A percentile compares a stretch with the other conserved stretches of the same genome.
Evolutionary conservation across 1,284 basidiomycete species (phyloP).

Genomic region (Boletus smithii): DNA sequence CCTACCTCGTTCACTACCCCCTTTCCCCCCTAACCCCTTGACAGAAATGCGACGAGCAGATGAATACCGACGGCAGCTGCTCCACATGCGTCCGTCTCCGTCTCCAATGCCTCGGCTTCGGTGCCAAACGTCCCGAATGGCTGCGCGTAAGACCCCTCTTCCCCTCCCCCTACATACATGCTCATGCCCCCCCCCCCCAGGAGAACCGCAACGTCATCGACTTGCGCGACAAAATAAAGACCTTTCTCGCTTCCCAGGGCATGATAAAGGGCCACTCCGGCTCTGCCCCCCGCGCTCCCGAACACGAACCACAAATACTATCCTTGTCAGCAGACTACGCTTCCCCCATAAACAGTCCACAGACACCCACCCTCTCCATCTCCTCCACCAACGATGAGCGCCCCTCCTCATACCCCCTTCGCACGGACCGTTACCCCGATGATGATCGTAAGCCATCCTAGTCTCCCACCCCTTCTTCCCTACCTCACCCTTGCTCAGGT

Average conservation of each 20-base stretch:
- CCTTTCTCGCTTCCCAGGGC: slow-evolving; percentile 70
- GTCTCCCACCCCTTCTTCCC: not conserved
- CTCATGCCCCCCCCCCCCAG: slow-evolving; percentile 36
- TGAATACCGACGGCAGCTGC: slow-evolving; percentile 59
- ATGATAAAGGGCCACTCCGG: slow-evolving; percentile 84
- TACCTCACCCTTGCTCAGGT: slow-evolving; percentile 19
- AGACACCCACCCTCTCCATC: slow-evolving; percentile 49
- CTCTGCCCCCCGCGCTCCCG: slow-evolving; percentile 52
- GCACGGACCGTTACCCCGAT: slow-evolving; percentile 38
- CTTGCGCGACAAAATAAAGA: slow-evolving; percentile 72
- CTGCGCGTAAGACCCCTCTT: slow-evolving; percentile 50
- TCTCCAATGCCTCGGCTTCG: slow-evolving; percentile 83
- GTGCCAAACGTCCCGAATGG: slow-evolving; percentile 81
- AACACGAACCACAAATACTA: slow-evolving; percentile 55
- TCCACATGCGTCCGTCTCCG: slow-evolving; percentile 73
- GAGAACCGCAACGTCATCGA: slow-evolving; percentile 65
- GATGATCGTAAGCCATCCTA: slow-evolving; percentile 31
- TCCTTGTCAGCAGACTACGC: slow-evolving; percentile 46
- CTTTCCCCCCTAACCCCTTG: slow-evolving; percentile 2
- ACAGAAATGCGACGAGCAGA: slow-evolving; percentile 81
- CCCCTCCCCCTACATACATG: not conserved
- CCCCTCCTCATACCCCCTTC: slow-evolving; percentile 42
- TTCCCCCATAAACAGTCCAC: slow-evolving; percentile 51
- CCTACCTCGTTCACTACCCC: slow-evolving; percentile 20
- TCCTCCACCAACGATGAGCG: slow-evolving; percentile 43